These are phyloP conservation scores for Thyridium curvatum DNA, from an alignment of 2,329 filamentous ascomycete genomes.

Conservation along the genomic window DNA sequence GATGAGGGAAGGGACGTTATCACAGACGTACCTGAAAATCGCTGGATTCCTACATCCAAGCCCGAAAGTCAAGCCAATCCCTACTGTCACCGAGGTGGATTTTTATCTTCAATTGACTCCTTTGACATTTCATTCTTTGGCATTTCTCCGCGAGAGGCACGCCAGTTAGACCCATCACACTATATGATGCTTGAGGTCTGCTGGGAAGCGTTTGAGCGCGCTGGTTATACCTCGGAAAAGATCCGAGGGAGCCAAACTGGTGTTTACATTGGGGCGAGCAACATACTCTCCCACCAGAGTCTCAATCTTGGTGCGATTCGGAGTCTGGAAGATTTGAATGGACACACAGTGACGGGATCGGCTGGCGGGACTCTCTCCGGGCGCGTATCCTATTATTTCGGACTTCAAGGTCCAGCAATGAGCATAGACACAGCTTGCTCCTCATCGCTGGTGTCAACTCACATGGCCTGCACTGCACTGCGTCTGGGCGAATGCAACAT, in stretches of 20 bases:
- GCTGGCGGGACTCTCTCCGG: constrained; percentile 15
- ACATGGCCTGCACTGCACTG: constrained; percentile 12
- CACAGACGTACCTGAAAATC: constrained; percentile 17
- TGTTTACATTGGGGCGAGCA: constrained; percentile 17
- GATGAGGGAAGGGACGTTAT: constrained; percentile 16
- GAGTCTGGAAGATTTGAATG: constrained; percentile 13
- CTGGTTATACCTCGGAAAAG: constrained; percentile 14
- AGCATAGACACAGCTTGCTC: constrained; percentile 21
- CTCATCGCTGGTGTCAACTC: constrained; percentile 14
- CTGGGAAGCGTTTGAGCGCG: constrained; percentile 18
- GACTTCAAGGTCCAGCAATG: constrained; percentile 17
- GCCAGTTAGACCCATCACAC: constrained; percentile 14
- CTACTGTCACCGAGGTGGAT: constrained; percentile 15
- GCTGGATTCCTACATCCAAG: constrained; percentile 17
- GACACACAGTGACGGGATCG: constrained; percentile 18
- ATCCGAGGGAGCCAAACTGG: constrained; percentile 16
- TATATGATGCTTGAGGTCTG: constrained; percentile 16
- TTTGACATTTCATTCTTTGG: constrained; percentile 17
- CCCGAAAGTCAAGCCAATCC: constrained; percentile 32
- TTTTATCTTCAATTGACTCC: constrained; percentile 12
- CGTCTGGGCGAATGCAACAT: constrained; percentile 10
- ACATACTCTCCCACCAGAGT: constrained; percentile 11
- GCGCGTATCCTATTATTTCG: constrained; percentile 16
- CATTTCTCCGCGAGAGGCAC: constrained; percentile 17
- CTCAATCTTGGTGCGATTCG: constrained; percentile 7